Percentiles rank a stretch among this genome's conserved stretches.
phyloP scores from a whole-genome alignment of 2,329 filamentous ascomycete species.

The Graphiopsis chlorocephala region DNA sequence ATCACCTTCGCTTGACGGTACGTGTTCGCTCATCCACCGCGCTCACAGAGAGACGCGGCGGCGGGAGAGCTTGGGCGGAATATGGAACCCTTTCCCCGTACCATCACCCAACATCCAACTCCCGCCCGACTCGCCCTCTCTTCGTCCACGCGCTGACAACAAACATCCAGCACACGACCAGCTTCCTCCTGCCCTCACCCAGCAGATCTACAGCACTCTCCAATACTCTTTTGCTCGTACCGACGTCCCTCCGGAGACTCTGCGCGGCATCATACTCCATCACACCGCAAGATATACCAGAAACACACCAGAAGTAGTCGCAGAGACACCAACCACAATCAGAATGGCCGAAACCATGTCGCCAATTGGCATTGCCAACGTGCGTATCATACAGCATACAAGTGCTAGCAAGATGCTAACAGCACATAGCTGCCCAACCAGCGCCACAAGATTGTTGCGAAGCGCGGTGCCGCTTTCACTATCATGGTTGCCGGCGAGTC shows the following conservation, averaged over 20 bases:
- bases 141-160: constrained; percentile 3
- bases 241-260: not conserved
- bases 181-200: not conserved
- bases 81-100: constrained; percentile 16
- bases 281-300: not conserved
- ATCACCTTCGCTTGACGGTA: constrained; percentile 14
- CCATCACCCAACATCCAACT: not conserved
- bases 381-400: constrained; percentile 44
- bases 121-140: not conserved
- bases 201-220: not conserved
- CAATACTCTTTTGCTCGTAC: not conserved
- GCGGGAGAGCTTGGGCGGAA: constrained; percentile 9
- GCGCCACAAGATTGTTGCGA: constrained; percentile 71
- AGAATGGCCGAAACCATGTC: constrained; percentile 63
- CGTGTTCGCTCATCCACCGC: not conserved
- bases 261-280: constrained; percentile 1
- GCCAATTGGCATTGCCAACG: constrained; percentile 73
- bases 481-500: constrained; percentile 99
- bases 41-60: not conserved
- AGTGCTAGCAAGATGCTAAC: not conserved
- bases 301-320: not conserved
- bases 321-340: not conserved
- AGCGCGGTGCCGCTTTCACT: constrained; percentile 94
- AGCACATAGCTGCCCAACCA: constrained; percentile 62
- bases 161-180: not conserved